Conservation (phyloP, 805 yeast genomes). For the Wickerhamomyces bovis region DNA sequence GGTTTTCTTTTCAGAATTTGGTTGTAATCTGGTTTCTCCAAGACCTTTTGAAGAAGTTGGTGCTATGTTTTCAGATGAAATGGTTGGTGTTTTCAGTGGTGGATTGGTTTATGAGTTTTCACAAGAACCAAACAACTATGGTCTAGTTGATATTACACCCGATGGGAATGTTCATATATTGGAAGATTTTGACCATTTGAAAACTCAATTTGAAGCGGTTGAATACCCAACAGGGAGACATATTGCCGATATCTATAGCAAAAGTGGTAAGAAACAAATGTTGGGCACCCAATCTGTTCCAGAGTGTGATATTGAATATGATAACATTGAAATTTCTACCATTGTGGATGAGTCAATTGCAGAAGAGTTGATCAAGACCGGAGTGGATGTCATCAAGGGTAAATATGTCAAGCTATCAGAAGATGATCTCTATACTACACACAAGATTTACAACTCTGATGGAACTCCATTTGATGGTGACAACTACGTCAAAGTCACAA, state of each 20-base stretch:
- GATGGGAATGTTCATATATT: slow-evolving; percentile 42
- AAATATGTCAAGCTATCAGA: slow-evolving; percentile 39
- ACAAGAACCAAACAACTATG: slow-evolving; percentile 72
- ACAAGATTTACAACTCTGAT: slow-evolving; percentile 36
- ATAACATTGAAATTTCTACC: slow-evolving; percentile 34
- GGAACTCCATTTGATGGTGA: slow-evolving; percentile 29
- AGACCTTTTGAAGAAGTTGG: slow-evolving; percentile 72
- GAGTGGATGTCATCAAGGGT: slow-evolving; percentile 45
- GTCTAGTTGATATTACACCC: slow-evolving; percentile 60
- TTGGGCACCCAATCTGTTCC: slow-evolving; percentile 23
- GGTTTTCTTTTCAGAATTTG: slow-evolving; percentile 84
- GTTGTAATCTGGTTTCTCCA: slow-evolving; percentile 80
- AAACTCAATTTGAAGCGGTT: slow-evolving; percentile 36
- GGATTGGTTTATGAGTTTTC: slow-evolving; percentile 92
- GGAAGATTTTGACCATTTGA: slow-evolving; percentile 53
- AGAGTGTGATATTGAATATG: slow-evolving; percentile 35
- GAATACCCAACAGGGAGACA: slow-evolving; percentile 25
- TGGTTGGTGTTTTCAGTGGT: slow-evolving; percentile 77
- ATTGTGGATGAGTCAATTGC: slow-evolving; percentile 39
- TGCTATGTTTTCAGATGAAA: slow-evolving; percentile 60
- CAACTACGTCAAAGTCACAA: slow-evolving; percentile 20
- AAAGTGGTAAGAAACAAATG: slow-evolving; percentile 19
- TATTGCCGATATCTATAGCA: slow-evolving; percentile 19
- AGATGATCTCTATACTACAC: slow-evolving; percentile 37
- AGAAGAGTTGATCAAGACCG: slow-evolving; percentile 38